phyloP scores from a whole-genome alignment of 306 rosid genomes.

The Begonia loranthoides region DNA sequence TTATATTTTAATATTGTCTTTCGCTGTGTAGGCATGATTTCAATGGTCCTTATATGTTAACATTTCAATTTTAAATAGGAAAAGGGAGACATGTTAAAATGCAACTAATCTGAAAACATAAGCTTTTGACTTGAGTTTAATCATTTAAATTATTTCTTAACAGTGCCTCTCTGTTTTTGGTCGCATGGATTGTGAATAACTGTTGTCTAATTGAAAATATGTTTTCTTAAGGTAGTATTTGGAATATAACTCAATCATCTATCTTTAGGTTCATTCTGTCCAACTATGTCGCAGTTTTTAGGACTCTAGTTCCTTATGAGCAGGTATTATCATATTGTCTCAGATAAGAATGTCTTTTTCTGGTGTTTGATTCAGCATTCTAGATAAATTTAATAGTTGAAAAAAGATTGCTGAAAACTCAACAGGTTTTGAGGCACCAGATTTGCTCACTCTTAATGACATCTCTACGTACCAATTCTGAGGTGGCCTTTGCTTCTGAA shows the following conservation, averaged over 20 bases:
- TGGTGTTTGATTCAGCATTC: constrained; percentile 11
- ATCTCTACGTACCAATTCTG: constrained; percentile 83
- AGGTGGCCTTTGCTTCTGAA: constrained; percentile 39
- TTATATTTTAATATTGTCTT: no score
- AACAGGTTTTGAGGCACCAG: constrained; percentile 66
- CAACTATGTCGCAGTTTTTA: constrained; percentile 76
- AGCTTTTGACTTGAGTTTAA: no score
- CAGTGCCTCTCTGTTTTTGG: no score
- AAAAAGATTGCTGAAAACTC: constrained; percentile 17
- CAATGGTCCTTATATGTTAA: no score
- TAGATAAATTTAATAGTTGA: constrained; percentile 6
- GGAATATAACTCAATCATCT: constrained; percentile 8
- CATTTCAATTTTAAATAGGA: no score
- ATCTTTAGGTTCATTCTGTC: constrained; percentile 70
- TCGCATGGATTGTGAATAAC: no score
- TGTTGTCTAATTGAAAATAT: constrained; percentile 1
- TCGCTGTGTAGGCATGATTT: no score
- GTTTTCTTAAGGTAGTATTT: constrained; percentile 8
- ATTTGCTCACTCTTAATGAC: constrained; percentile 93
- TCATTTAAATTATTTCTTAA: no score
- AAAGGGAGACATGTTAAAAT: no score
- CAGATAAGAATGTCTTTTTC: constrained; percentile 10
- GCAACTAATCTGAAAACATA: no score
- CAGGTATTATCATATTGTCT: constrained; percentile 40
- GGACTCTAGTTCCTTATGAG: constrained; percentile 69